Evolutionary conservation across 768 basidiomycete species (phyloP), one percentile per base, ranked within the genome.

Genomic region (Ephemerocybe angulata): DNA sequence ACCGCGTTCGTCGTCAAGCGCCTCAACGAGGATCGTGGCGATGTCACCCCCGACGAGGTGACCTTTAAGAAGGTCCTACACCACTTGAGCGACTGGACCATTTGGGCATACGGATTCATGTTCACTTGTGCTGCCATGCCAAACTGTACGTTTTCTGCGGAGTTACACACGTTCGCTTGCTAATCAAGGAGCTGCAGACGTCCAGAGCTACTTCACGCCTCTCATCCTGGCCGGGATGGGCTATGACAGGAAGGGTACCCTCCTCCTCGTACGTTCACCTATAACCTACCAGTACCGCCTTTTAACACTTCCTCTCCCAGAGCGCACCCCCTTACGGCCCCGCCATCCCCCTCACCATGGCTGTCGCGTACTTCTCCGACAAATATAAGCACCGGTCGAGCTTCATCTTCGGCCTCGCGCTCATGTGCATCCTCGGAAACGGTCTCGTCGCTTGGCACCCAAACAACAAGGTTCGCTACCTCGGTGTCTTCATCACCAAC

Each of bases 341-440:
- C 55, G 68, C 77, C 15, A 71, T 75, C 43, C 58, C 70, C 25
- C 71, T 68, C 12, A 72, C 75, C 10, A 64, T 79, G 55, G 62
- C 76, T 55, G 73, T 78, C 54, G 73, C 78, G n/a, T 78, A 73
- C 67, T 61, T 77, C 15, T 75, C 78, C 3, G 77, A 80, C 58
- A 75, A 68, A 60, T 68, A 68, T 30, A 74, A 67, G 54, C 72
- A 77, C 55, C 72, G 79, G 11, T 68, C 68, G 22, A 66, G 68
- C 25, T 80, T 74, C 56, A 78, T 79, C 41, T 63, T 70, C 24
- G 60, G 75, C 5, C 72, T 74, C 54, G 65, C 63, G 10, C 40
- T 71, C 6, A 68, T 76, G 15, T 76, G 76, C 48, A 59, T 77
- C 17, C 58, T 70, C 25, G 79, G 78, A 12, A 55, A 74, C 31